Evolutionary conservation across 2,329 filamentous ascomycete species (phyloP), one percentile per base, ranked within the genome.

Genomic region (Camptophora hylomeconis): DNA sequence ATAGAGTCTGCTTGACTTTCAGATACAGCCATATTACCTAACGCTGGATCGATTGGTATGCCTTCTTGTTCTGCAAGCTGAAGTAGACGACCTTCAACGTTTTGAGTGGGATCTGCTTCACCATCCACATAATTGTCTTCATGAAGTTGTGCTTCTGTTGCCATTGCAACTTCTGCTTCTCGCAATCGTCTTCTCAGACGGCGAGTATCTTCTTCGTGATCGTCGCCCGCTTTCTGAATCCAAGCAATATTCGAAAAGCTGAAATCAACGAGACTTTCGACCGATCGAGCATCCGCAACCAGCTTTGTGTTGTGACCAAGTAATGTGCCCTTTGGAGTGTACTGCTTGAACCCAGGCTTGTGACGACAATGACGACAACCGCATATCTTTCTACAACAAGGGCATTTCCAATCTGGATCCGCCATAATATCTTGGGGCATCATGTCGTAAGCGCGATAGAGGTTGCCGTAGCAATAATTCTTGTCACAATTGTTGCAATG

Each of bases 211-310:
- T 60, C 46, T 2, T 54, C 52, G 38, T 56, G 51, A 35, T 68
- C 58, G 33, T 63, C 58, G n/a, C 57, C 60, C 16, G 58, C 61
- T 31, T 72, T 72, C 29, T 69, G 68, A 26, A 95, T 59, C 83
- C 84, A 94, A 22, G 68, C 70, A 15, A 92, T 61, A 50, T 98
- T 98, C 30, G 92, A 87, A 21, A 81, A 65, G 15, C 80, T 75
- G 53, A 94, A 94, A 49, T 95, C 84, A 6, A 95, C 83, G 13
- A 95, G 66, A 14, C 75, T 77, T 52, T 95, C 87, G 5, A 93
- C 74, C 46, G 86, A 94, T 36, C 89, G 75, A 28, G 81, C 78
- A 54, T 98, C 89, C 2, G 89, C 87, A 26, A 95, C 75, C 18
- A 80, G 78, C 30, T 75, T 80, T 0, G 89, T 98, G 42, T 95